Percentiles rank a stretch among this genome's conserved stretches.
phyloP scores from a whole-genome alignment of 2,329 filamentous ascomycete genomes.

The Colletotrichum sp. region DNA sequence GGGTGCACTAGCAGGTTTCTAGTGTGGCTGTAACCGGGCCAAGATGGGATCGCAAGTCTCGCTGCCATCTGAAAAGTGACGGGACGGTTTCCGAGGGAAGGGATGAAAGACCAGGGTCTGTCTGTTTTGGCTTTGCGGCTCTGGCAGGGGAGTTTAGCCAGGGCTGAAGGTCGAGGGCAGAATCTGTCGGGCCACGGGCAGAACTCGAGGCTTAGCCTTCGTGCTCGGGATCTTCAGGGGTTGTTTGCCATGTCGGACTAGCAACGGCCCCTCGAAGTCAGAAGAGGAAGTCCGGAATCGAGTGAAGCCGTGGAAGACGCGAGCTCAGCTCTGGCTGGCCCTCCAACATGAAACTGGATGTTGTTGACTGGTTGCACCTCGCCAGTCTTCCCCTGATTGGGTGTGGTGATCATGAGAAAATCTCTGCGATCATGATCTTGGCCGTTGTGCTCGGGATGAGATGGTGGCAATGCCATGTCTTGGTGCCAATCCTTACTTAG shows the following conservation, averaged over 20 bases:
- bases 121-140: slow-evolving; percentile 21
- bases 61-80: slow-evolving; percentile 8
- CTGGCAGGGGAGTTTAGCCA: slow-evolving; percentile 14
- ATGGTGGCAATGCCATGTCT: not conserved
- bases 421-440: not conserved
- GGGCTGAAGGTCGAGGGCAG: not conserved
- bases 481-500: not conserved
- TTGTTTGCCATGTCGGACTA: not conserved
- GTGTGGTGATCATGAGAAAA: not conserved
- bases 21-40: not conserved
- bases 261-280: not conserved
- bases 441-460: not conserved
- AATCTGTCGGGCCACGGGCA: not conserved
- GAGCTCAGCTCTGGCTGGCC: not conserved
- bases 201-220: not conserved
- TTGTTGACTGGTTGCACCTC: not conserved
- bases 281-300: slow-evolving; percentile 4
- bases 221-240: not conserved
- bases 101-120: not conserved
- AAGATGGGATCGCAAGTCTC: not conserved
- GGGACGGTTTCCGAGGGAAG: slow-evolving; percentile 4
- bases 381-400: not conserved
- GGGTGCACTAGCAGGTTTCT: not conserved
- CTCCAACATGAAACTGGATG: slow-evolving; percentile 2
- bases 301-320: not conserved